Evolutionary conservation across 192 early-diverging fungal species (phyloP).

Genomic region (Geosiphon pyriformis): DNA sequence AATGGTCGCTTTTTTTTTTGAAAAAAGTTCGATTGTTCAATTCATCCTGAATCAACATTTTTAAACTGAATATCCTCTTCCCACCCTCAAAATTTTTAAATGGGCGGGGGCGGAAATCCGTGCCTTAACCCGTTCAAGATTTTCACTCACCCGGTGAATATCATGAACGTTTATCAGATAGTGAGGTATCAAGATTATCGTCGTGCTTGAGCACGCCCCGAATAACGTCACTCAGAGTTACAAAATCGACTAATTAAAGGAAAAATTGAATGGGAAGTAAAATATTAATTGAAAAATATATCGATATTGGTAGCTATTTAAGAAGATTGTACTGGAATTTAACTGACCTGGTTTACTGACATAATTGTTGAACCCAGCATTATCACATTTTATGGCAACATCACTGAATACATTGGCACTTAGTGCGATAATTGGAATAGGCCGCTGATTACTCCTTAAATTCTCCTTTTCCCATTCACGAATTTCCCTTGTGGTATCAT

Average conservation of each 20-base stretch:
- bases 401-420: conserved; percentile 57
- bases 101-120: no score
- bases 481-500: conserved; percentile 46
- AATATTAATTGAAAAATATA: not conserved
- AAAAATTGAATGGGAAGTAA: not conserved
- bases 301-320: no score
- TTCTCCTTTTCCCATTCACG: conserved; percentile 43
- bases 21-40: no score
- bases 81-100: no score
- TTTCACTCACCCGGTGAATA: no score
- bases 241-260: not conserved
- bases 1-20: no score
- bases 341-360: conserved; percentile 55
- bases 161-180: no score
- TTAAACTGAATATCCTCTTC: no score
- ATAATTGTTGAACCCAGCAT: conserved; percentile 47
- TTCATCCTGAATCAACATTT: no score
- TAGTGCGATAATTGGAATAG: conserved; percentile 50
- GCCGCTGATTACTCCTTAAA: conserved; percentile 25
- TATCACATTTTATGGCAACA: conserved; percentile 41
- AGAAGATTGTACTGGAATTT: conserved; percentile 13
- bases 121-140: no score
- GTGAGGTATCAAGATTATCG: no score
- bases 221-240: conserved; percentile 11
- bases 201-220: no score